Conservation (phyloP, 805 yeast genomes). For the Metschnikowia proteae region DNA sequence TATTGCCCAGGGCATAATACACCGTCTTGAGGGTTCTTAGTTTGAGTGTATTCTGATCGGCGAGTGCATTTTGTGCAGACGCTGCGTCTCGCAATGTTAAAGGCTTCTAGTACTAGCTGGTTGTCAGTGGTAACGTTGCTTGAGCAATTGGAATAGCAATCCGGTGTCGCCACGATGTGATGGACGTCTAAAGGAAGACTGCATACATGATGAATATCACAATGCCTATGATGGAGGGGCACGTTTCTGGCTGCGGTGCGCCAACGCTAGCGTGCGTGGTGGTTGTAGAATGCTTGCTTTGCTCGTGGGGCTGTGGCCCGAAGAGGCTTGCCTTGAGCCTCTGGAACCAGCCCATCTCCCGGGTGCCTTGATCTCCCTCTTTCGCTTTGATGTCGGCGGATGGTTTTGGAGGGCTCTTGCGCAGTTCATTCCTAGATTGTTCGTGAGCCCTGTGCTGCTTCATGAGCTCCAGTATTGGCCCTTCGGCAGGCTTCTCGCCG, state of each 20-base stretch:
- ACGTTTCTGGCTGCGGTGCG: slow-evolving; percentile 4
- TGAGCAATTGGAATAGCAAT: not conserved
- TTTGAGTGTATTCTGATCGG: not conserved
- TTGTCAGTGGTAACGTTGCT: not conserved
- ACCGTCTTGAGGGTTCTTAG: slow-evolving; percentile 7
- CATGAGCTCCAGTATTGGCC: not conserved
- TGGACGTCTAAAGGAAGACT: slow-evolving; percentile 4
- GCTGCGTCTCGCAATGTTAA: not conserved
- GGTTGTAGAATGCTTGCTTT: not conserved
- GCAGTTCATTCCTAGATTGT: not conserved
- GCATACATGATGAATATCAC: slow-evolving; percentile 11
- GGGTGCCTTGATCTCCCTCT: not conserved
- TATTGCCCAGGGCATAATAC: slow-evolving; percentile 41
- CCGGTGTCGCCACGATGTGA: not conserved
- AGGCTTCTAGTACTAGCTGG: not conserved
- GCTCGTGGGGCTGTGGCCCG: not conserved
- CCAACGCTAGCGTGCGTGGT: slow-evolving; percentile 4
- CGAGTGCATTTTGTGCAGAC: not conserved
- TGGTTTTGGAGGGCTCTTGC: not conserved
- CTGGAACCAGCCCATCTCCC: not conserved
- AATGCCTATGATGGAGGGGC: slow-evolving; percentile 12
- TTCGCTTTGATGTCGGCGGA: not conserved
- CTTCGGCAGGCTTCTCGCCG: not conserved
- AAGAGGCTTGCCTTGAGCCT: slow-evolving; percentile 4
- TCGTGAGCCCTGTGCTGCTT: not conserved